Percentiles rank a stretch among this genome's conserved stretches.
Evolutionary conservation across 2,329 filamentous ascomycete genomes (phyloP).

Genomic region (Pseudogymnoascus verrucosus): DNA sequence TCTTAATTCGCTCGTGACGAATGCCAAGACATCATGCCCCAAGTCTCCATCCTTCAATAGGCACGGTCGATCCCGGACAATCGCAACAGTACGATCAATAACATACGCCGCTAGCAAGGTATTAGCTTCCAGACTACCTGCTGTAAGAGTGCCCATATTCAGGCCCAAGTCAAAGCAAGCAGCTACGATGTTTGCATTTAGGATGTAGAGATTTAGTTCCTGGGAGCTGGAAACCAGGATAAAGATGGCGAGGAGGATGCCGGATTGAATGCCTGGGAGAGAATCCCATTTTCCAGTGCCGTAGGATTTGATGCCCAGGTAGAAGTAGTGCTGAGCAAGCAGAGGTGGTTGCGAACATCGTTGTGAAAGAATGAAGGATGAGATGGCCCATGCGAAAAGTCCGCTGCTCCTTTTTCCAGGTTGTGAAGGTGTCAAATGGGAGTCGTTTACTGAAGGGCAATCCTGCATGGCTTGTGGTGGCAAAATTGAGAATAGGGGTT

Average conservation of each 20-base stretch:
- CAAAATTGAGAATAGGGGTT: neutral
- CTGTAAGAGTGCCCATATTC: neutral
- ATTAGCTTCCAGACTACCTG: neutral
- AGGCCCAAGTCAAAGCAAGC: neutral
- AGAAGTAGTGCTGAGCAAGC: neutral
- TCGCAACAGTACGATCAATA: neutral
- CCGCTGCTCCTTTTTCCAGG: neutral
- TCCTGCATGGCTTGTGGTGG: neutral
- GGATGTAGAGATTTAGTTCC: neutral
- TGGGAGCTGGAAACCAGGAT: neutral
- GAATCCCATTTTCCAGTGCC: neutral
- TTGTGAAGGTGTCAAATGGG: neutral
- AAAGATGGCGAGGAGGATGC: neutral
- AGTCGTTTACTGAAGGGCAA: neutral
- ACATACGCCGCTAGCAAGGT: neutral
- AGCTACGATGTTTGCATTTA: neutral
- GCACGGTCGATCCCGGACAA: neutral
- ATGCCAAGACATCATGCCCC: neutral
- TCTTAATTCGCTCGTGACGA: neutral
- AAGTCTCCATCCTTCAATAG: neutral
- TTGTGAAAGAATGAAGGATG: neutral
- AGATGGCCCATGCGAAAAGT: neutral
- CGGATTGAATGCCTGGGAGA: neutral
- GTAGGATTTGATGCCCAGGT: neutral
- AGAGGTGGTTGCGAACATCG: neutral